Conservation (phyloP, 768 basidiomycete genomes). For the Trametes meyenii region DNA sequence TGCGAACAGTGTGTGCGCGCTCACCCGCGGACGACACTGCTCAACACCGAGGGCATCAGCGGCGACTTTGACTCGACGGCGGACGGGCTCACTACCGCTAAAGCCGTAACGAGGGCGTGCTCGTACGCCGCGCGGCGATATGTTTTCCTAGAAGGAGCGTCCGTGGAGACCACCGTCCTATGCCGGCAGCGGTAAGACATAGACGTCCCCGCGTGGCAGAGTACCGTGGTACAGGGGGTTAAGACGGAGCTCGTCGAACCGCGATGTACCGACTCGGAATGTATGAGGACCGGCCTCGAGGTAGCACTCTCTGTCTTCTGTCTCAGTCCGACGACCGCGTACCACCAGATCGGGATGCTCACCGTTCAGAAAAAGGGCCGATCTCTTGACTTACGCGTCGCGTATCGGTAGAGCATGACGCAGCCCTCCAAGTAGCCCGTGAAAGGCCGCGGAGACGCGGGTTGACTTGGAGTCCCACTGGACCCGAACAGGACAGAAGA, state of each 20-base stretch:
- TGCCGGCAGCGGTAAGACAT: slow-evolving; percentile 5
- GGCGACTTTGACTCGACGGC: too few relatives aligned
- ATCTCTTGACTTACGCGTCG: neutral
- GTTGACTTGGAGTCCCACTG: neutral
- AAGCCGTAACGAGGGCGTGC: neutral
- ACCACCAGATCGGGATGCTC: slow-evolving; percentile 1
- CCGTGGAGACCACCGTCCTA: slow-evolving; percentile 1
- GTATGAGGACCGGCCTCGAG: slow-evolving; percentile 12
- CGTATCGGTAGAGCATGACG: neutral
- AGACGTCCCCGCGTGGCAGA: neutral
- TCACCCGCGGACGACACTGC: too few relatives aligned
- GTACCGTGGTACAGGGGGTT: neutral
- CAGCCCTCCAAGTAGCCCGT: neutral
- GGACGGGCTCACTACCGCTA: too few relatives aligned
- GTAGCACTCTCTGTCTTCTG: neutral
- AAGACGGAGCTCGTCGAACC: slow-evolving; percentile 6
- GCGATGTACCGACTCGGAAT: slow-evolving; percentile 1
- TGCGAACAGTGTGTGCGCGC: too few relatives aligned
- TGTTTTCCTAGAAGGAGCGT: neutral
- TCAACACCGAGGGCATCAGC: too few relatives aligned
- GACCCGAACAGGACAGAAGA: neutral
- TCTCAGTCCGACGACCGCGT: slow-evolving; percentile 1
- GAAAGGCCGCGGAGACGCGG: neutral
- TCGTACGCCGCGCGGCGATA: neutral
- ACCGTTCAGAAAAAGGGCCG: neutral